These are phyloP conservation scores for Massarina eburnea DNA, from an alignment of 2,329 filamentous ascomycete species.

Conservation along the genomic window DNA sequence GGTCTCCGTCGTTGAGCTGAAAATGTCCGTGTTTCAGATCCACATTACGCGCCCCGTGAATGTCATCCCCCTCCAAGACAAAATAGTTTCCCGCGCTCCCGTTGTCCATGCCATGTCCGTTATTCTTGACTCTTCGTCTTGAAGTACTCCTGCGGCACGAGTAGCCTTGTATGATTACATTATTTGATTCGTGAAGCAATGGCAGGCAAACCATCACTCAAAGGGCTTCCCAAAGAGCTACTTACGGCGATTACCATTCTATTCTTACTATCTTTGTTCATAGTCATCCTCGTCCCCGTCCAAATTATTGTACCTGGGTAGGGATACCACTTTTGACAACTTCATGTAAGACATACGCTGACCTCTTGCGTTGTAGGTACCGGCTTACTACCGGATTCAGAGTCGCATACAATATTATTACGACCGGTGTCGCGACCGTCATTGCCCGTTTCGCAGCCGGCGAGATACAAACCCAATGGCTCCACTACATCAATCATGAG, in stretches of 20 bases:
- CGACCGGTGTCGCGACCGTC: constrained; percentile 4
- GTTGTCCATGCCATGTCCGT: background rate
- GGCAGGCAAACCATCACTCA: background rate
- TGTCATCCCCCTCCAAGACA: background rate
- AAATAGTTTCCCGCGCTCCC: background rate
- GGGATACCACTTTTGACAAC: background rate
- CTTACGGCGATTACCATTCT: background rate
- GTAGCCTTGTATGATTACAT: background rate
- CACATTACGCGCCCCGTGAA: background rate
- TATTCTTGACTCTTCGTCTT: background rate
- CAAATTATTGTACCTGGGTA: background rate
- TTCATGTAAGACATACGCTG: background rate
- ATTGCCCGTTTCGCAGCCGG: constrained; percentile 4
- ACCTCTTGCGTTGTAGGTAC: too few species aligned
- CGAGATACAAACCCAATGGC: constrained; percentile 9
- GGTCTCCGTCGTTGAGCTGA: too few species aligned
- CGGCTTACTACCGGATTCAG: constrained; percentile 7
- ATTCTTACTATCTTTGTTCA: background rate
- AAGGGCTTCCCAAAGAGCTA: background rate
- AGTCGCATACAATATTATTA: constrained; percentile 9
- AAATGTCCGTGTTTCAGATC: background rate
- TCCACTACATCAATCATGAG: constrained; percentile 8
- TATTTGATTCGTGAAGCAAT: background rate
- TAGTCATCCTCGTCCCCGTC: background rate
- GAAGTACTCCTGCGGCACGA: background rate